These are phyloP conservation scores for Pseudodiploospora longispora DNA, from an alignment of 2,329 filamentous ascomycete genomes.

Conservation along the genomic window DNA sequence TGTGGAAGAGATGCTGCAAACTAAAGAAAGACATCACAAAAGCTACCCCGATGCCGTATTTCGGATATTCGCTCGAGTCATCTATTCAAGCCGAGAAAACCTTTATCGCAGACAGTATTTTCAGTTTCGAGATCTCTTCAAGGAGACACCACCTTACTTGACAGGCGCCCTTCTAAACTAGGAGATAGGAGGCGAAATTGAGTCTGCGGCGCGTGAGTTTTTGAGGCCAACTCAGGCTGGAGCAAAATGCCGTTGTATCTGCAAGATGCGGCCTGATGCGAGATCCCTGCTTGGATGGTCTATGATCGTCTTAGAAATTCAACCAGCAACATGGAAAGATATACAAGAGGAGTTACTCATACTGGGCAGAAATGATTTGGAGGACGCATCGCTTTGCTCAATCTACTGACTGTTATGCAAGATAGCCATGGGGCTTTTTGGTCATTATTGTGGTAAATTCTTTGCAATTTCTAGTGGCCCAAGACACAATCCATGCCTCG, in stretches of 20 bases:
- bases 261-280: slow-evolving; percentile 16
- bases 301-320: slow-evolving; percentile 18
- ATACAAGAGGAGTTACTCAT: slow-evolving; percentile 16
- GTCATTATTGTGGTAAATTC: no score
- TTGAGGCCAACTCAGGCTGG: slow-evolving; percentile 7
- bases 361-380: slow-evolving; percentile 21
- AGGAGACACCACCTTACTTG: slow-evolving; percentile 45
- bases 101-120: slow-evolving; percentile 49
- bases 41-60: slow-evolving; percentile 37
- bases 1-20: slow-evolving; percentile 49
- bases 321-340: slow-evolving; percentile 20
- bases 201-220: slow-evolving; percentile 18
- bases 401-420: no score
- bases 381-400: slow-evolving; percentile 1
- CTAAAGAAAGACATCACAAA: slow-evolving; percentile 26
- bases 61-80: slow-evolving; percentile 56
- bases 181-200: slow-evolving; percentile 18
- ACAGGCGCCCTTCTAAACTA: slow-evolving; percentile 20
- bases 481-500: no score
- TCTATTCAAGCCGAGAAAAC: slow-evolving; percentile 46
- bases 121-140: slow-evolving; percentile 55
- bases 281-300: slow-evolving; percentile 16
- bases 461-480: no score
- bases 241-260: slow-evolving; percentile 24
- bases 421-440: no score